Conservation (phyloP, 805 yeast genomes). For the Cyberlindnera amylophila region DNA sequence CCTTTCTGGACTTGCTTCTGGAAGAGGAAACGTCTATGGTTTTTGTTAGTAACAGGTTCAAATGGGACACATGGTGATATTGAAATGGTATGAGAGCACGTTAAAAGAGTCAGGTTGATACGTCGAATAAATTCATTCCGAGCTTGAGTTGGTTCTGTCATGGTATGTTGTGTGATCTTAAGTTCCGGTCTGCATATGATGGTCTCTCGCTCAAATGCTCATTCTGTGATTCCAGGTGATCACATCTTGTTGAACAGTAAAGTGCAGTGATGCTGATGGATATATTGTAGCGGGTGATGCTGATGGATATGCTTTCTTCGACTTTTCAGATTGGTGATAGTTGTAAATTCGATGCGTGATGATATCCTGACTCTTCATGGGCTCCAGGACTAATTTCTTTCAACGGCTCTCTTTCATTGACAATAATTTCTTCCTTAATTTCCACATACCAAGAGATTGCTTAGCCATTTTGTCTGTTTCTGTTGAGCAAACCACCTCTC, state of each 20-base stretch:
- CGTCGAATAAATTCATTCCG: too few relatives aligned
- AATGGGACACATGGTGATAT: not conserved
- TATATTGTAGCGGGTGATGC: too few relatives aligned
- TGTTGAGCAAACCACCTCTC: slow-evolving; percentile 9
- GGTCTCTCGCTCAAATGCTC: too few relatives aligned
- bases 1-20: slow-evolving; percentile 99
- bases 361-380: not conserved
- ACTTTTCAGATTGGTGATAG: not conserved
- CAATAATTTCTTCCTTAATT: slow-evolving; percentile 2
- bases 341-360: not conserved
- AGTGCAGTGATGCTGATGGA: too few relatives aligned
- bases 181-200: too few relatives aligned
- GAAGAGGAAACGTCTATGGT: slow-evolving; percentile 92
- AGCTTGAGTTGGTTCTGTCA: too few relatives aligned
- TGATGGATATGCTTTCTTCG: too few relatives aligned
- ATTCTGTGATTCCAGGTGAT: too few relatives aligned
- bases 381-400: not conserved
- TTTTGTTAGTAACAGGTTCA: slow-evolving; percentile 29
- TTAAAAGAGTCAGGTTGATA: too few relatives aligned
- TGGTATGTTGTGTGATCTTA: too few relatives aligned
- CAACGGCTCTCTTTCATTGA: not conserved
- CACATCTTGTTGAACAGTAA: too few relatives aligned
- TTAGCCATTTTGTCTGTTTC: slow-evolving; percentile 39
- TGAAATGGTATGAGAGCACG: too few relatives aligned
- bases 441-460: slow-evolving; percentile 46